A percentile compares a stretch with the other conserved stretches of the same genome.
phyloP scores from a whole-genome alignment of 768 basidiomycete species.

The Gloeostereum incarnatum region DNA sequence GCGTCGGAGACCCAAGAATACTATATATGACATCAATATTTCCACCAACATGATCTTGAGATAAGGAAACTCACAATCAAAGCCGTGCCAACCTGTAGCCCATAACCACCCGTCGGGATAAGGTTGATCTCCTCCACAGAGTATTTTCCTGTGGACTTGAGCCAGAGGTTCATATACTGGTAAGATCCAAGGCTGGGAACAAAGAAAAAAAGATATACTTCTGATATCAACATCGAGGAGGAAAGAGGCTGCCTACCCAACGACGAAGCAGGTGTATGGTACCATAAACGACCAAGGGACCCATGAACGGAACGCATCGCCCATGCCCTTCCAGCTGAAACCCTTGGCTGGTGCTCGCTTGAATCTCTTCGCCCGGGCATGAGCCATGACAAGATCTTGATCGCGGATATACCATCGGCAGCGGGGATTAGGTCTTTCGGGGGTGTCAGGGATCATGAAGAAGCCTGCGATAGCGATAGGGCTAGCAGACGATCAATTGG shows the following conservation, averaged over 20 bases:
- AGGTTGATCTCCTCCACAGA: not conserved
- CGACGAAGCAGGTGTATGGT: not conserved
- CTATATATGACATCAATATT: no score
- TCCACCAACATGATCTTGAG: no score
- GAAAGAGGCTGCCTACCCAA: not conserved
- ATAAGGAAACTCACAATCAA: no score
- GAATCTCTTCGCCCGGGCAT: not conserved
- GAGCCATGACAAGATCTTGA: not conserved
- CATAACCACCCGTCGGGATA: not conserved
- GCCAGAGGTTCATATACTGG: not conserved
- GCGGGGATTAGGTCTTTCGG: not conserved
- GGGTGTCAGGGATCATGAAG: not conserved
- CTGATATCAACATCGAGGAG: not conserved
- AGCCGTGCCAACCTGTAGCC: not conserved
- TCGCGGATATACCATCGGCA: not conserved
- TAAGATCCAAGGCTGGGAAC: not conserved
- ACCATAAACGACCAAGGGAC: not conserved
- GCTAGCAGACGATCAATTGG: not conserved
- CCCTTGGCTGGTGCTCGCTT: not conserved
- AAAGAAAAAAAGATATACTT: no score
- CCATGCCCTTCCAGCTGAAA: not conserved
- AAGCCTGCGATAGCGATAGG: not conserved
- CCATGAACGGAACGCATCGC: not conserved
- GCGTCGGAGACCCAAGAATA: not conserved
- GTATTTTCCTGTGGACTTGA: not conserved